Conservation (phyloP, 768 basidiomycete species). For the Favolaschia claudopus region DNA sequence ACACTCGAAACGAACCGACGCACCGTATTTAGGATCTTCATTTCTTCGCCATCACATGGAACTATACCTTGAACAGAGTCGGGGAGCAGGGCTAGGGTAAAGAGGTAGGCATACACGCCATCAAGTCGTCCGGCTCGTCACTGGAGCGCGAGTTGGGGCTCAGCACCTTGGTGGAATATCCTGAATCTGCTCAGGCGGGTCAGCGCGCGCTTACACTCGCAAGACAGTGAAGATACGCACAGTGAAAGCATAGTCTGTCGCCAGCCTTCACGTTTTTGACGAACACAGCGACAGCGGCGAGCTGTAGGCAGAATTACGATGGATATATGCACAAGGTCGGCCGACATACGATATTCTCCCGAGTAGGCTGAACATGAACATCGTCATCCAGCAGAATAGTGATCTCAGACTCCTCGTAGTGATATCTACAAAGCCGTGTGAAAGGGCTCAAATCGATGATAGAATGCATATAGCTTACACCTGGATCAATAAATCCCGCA, state of each 20-base stretch:
- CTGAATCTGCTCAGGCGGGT: constrained; percentile 9
- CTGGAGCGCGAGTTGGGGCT: neutral
- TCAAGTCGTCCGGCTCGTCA: constrained; percentile 23
- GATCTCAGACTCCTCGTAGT: constrained; percentile 2
- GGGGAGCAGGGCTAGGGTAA: neutral
- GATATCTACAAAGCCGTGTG: neutral
- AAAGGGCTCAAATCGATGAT: neutral
- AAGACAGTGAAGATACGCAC: constrained; percentile 17
- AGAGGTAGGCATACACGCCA: constrained; percentile 14
- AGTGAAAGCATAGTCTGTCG: constrained; percentile 33
- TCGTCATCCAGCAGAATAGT: constrained; percentile 13
- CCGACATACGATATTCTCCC: constrained; percentile 1
- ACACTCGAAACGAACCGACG: constrained; percentile 18
- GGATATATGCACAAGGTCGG: neutral
- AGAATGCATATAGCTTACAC: neutral
- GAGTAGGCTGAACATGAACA: constrained; percentile 9
- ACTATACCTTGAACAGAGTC: constrained; percentile 43
- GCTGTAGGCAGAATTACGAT: constrained; percentile 11
- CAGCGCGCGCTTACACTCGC: neutral
- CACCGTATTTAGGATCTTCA: constrained; percentile 45
- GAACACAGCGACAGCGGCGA: neutral
- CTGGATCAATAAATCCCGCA: constrained; percentile 1
- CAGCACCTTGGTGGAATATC: constrained; percentile 19
- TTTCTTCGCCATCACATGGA: constrained; percentile 42
- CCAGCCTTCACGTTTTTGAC: constrained; percentile 26